Base-by-base conservation (phyloP, 495 filamentous ascomycete genomes). In the Cercophora newfieldiana region DNA sequence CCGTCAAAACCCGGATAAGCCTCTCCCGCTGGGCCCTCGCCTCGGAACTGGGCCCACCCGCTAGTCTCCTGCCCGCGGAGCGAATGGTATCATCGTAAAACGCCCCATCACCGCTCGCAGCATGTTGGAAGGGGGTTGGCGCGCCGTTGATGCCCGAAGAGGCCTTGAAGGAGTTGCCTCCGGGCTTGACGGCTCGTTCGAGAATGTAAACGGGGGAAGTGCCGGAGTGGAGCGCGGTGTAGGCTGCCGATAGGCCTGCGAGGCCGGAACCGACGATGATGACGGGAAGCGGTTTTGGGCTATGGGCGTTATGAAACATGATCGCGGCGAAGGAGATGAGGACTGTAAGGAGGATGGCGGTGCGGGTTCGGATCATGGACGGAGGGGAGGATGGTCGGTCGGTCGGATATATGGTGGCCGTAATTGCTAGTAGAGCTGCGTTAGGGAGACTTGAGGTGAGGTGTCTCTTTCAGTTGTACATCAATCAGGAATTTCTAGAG, bases 131-230 rank as follows among this genome's bases (percentile, higher is more conserved):
- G 18, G 75, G 73, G 0, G 85, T 86, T 16, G 80, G 79, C 0
- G 84, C 83, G 7, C 85, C 86, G 68, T 87, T 89, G 73, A 89
- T 89, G 3, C 86, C 85, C 0, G 85, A 87, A 0, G 85, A 87
- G 1, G 86, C 86, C 68, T 88, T 88, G 72, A 87, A 86, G 70
- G 78, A 82, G 68, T 88, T 88, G 7, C 86, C 85, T n/a, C 86
- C 86, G 0, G 85, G 85, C 64, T 84, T 86, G 12, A 79, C 61
- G 10, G 79, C 77, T 7, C 83, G 78, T 55, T 88, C 85, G n/a
- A 88, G 74, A 57, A 88, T 70, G 30, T 71, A 70, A 3, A 88
- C 84, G 3, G 62, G 65, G 0, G 76, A 62, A 12, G 82, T 71
- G 25, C 78, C 78, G 24, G 80, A 77, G 5, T 67, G 54, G 5